These are phyloP conservation scores for Thermothelomyces thermophilus DNA, from an alignment of 2,329 filamentous ascomycete species.

Conservation along the genomic window DNA sequence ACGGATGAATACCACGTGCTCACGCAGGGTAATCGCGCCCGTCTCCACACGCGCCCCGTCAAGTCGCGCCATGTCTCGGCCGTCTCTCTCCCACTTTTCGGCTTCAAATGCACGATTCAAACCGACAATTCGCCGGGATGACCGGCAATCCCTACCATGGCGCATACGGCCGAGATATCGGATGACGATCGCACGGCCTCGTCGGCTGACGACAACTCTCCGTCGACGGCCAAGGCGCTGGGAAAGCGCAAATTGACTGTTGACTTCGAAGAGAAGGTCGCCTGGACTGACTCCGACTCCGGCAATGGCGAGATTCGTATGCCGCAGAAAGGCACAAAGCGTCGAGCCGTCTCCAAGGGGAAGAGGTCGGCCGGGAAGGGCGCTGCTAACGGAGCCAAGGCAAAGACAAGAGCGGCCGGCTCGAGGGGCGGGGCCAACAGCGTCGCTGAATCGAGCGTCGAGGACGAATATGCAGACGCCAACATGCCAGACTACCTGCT, in stretches of 20 bases:
- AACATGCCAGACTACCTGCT: slow-evolving; percentile 67
- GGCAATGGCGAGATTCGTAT: slow-evolving; percentile 55
- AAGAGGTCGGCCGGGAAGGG: slow-evolving; percentile 29
- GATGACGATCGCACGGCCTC: slow-evolving; percentile 24
- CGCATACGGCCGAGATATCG: slow-evolving; percentile 16
- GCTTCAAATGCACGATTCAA: no score
- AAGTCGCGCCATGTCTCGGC: no score
- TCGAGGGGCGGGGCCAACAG: not conserved
- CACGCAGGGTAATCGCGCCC: slow-evolving; percentile 13
- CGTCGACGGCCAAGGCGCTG: slow-evolving; percentile 5
- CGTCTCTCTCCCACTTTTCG: no score
- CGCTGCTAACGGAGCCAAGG: not conserved
- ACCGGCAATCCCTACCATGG: slow-evolving; percentile 12
- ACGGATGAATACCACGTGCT: no score
- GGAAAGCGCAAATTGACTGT: slow-evolving; percentile 35
- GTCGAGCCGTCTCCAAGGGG: slow-evolving; percentile 27
- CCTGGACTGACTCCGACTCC: slow-evolving; percentile 57
- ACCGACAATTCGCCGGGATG: slow-evolving; percentile 8
- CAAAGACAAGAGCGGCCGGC: not conserved
- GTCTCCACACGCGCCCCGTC: not conserved
- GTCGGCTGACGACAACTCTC: slow-evolving; percentile 7
- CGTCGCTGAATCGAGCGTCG: slow-evolving; percentile 10
- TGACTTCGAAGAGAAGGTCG: slow-evolving; percentile 38
- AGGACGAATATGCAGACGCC: slow-evolving; percentile 30
- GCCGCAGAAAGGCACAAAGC: slow-evolving; percentile 43